phyloP scores from a whole-genome alignment of 192 early-diverging fungal genomes.

The Entophlyctis helioformis region DNA sequence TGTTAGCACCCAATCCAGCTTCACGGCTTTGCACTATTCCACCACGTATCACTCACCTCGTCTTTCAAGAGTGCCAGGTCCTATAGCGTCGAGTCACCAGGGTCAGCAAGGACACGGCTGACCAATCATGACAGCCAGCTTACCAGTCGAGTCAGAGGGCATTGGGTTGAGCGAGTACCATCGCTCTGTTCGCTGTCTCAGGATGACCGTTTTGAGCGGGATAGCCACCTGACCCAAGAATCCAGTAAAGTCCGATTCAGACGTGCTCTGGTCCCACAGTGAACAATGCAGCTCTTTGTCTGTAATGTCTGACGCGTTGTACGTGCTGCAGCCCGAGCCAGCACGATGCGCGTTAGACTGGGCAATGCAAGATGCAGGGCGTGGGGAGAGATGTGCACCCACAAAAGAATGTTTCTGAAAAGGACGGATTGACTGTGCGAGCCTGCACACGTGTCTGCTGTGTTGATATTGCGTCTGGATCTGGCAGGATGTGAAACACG shows the following conservation, averaged over 20 bases:
- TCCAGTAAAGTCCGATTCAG: too few species aligned
- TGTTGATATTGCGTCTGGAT: constrained; percentile 9
- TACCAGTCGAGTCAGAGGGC: too few species aligned
- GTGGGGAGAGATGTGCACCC: not conserved
- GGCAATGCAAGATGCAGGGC: too few species aligned
- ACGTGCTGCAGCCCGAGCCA: not conserved
- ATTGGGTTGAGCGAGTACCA: too few species aligned
- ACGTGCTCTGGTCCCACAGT: not conserved
- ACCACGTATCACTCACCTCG: not conserved
- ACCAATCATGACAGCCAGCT: too few species aligned
- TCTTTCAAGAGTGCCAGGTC: not conserved
- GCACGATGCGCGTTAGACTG: too few species aligned
- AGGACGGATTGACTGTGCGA: not conserved
- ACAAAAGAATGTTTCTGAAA: constrained; percentile 4
- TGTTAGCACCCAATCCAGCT: not conserved
- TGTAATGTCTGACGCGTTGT: not conserved
- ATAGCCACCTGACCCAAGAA: too few species aligned
- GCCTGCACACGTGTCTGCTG: constrained; percentile 4
- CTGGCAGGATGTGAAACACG: constrained; percentile 10
- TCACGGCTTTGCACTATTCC: not conserved
- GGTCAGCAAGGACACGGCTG: too few species aligned
- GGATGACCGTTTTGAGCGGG: too few species aligned
- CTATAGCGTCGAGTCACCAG: too few species aligned
- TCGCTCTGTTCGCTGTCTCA: too few species aligned
- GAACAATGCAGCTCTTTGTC: not conserved